phyloP scores from a whole-genome alignment of 2,329 filamentous ascomycete genomes.

The Xylariaceae sp. region DNA sequence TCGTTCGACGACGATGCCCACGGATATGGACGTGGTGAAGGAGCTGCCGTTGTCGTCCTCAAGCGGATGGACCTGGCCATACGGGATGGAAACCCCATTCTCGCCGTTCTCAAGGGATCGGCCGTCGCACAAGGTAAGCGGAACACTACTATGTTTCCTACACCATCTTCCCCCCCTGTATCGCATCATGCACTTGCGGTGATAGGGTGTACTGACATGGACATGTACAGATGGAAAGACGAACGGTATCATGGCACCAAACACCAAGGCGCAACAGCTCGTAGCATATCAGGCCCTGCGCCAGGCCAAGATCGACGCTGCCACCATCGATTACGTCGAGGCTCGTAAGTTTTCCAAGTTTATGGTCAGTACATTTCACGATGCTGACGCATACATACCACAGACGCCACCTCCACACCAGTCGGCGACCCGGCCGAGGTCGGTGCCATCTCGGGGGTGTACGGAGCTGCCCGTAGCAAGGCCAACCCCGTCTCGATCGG shows the following conservation, averaged over 20 bases:
- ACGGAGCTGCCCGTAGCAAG: slow-evolving; percentile 5
- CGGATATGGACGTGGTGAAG: slow-evolving; percentile 32
- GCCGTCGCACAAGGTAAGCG: slow-evolving; percentile 24
- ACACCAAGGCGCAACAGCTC: slow-evolving; percentile 26
- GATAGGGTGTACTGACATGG: neutral
- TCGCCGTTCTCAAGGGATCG: slow-evolving; percentile 30
- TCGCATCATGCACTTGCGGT: no score
- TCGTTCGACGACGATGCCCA: slow-evolving; percentile 22
- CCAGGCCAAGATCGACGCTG: slow-evolving; percentile 22
- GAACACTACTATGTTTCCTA: no score
- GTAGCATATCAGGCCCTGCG: slow-evolving; percentile 28
- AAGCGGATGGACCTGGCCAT: slow-evolving; percentile 31
- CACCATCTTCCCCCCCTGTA: no score
- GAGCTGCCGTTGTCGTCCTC: slow-evolving; percentile 29
- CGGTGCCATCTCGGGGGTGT: slow-evolving; percentile 24
- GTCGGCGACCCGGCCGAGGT: slow-evolving; percentile 32
- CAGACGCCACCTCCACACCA: slow-evolving; percentile 34
- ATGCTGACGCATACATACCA: neutral
- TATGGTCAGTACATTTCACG: no score
- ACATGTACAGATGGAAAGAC: slow-evolving; percentile 23
- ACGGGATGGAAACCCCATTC: slow-evolving; percentile 30
- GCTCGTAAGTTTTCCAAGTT: slow-evolving; percentile 17
- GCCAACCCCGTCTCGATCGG: slow-evolving; percentile 21
- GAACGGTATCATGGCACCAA: slow-evolving; percentile 32
- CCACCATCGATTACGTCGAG: slow-evolving; percentile 29